phyloP scores from a whole-genome alignment of 1,284 basidiomycete genomes.

The Fomitopsis betulina region DNA sequence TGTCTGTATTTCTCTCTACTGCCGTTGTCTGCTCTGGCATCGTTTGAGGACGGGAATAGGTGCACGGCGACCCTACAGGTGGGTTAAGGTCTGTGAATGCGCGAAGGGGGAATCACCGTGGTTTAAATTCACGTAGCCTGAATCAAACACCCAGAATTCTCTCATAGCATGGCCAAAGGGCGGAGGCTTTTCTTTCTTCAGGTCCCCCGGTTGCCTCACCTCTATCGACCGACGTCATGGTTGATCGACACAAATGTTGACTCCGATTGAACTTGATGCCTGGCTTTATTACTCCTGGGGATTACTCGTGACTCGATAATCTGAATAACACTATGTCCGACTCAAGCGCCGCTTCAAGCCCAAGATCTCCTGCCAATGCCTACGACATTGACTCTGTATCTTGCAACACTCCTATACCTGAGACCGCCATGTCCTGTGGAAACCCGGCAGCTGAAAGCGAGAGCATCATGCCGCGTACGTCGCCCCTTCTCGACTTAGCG shows the following conservation, averaged over 20 bases:
- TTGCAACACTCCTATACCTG: no score
- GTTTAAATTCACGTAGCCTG: constrained; percentile 62
- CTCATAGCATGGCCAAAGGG: constrained; percentile 56
- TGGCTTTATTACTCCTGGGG: background rate
- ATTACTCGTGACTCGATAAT: background rate
- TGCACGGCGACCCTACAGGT: constrained; percentile 60
- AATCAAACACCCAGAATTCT: constrained; percentile 53
- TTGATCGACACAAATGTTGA: background rate
- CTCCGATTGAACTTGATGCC: background rate
- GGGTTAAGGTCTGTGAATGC: background rate
- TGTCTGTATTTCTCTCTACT: constrained; percentile 60
- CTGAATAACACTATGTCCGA: background rate
- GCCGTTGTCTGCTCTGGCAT: constrained; percentile 39
- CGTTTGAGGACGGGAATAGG: constrained; percentile 57
- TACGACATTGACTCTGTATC: no score
- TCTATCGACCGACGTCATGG: background rate
- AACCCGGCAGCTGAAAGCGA: constrained; percentile 54
- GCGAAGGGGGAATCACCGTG: constrained; percentile 38
- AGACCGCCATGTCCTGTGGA: constrained; percentile 38
- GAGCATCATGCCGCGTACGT: constrained; percentile 61
- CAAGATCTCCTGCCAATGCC: no score
- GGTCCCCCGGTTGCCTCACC: background rate
- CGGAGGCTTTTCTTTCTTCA: constrained; percentile 29
- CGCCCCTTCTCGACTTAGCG: background rate
- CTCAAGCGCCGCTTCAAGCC: no score